phyloP scores from a whole-genome alignment of 192 early-diverging fungal species.

The Oehlia diaphana region DNA sequence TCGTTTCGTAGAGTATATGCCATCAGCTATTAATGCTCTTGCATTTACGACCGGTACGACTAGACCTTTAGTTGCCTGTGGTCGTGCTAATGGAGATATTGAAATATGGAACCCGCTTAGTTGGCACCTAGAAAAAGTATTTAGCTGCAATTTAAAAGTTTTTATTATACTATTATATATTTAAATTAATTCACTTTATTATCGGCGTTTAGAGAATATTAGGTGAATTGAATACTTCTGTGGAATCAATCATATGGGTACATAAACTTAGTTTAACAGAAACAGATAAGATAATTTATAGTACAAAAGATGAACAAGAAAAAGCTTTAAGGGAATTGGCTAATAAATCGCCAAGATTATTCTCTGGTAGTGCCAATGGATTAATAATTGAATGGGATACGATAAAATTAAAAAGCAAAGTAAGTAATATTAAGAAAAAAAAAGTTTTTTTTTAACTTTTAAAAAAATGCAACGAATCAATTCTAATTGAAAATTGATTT shows the following conservation, averaged over 20 bases:
- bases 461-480: no score
- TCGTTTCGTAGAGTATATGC: slow-evolving; percentile 86
- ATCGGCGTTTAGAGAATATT: slow-evolving; percentile 69
- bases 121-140: slow-evolving; percentile 81
- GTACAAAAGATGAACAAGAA: slow-evolving; percentile 63
- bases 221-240: slow-evolving; percentile 66
- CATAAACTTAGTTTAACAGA: slow-evolving; percentile 66
- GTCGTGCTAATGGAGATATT: slow-evolving; percentile 89
- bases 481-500: no score
- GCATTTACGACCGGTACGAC: slow-evolving; percentile 70
- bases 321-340: slow-evolving; percentile 48
- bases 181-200: neutral
- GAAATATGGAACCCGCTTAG: slow-evolving; percentile 86
- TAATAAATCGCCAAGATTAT: slow-evolving; percentile 68
- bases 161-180: neutral
- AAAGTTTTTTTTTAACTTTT: neutral
- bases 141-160: neutral
- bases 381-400: slow-evolving; percentile 88
- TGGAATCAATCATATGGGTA: slow-evolving; percentile 84
- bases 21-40: slow-evolving; percentile 82
- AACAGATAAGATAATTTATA: slow-evolving; percentile 66
- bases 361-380: slow-evolving; percentile 85
- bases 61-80: slow-evolving; percentile 68
- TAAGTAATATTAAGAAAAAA: slow-evolving; percentile 22
- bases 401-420: slow-evolving; percentile 61